Conservation (phyloP, 2,329 filamentous ascomycete genomes). For the Huntiella decipiens region DNA sequence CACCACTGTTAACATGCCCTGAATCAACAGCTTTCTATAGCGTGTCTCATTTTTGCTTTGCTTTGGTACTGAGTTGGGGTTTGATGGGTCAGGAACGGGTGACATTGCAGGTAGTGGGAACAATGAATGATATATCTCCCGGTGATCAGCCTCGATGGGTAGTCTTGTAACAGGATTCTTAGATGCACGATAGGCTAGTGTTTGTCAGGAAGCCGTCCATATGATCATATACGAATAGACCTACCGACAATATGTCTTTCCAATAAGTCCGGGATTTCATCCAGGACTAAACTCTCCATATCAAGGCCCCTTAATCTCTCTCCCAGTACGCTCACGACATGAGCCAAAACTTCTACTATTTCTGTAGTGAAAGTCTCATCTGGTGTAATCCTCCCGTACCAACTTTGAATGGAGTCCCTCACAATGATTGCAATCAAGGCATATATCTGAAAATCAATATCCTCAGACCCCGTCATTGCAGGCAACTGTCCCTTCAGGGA, state of each 20-base stretch:
- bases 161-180: slow-evolving; percentile 36
- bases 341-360: slow-evolving; percentile 75
- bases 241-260: slow-evolving; percentile 63
- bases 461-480: slow-evolving; percentile 82
- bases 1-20: slow-evolving; percentile 62
- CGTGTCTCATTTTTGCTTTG: slow-evolving; percentile 61
- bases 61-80: slow-evolving; percentile 30
- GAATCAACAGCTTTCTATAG: slow-evolving; percentile 77
- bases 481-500: slow-evolving; percentile 70
- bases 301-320: slow-evolving; percentile 69
- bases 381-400: slow-evolving; percentile 84
- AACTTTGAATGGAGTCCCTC: slow-evolving; percentile 75
- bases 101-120: slow-evolving; percentile 64
- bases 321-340: slow-evolving; percentile 75
- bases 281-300: slow-evolving; percentile 61
- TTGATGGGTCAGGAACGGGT: slow-evolving; percentile 45
- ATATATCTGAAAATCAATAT: slow-evolving; percentile 76
- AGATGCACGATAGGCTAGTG: slow-evolving; percentile 53
- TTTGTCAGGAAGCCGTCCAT: background rate
- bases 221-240: slow-evolving; percentile 13
- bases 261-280: slow-evolving; percentile 71
- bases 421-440: slow-evolving; percentile 78
- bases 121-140: slow-evolving; percentile 64
- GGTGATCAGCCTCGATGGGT: slow-evolving; percentile 41
- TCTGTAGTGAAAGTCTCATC: slow-evolving; percentile 79